Evolutionary conservation across 2,329 filamentous ascomycete species (phyloP).

Genomic region (Beauveria sp.): DNA sequence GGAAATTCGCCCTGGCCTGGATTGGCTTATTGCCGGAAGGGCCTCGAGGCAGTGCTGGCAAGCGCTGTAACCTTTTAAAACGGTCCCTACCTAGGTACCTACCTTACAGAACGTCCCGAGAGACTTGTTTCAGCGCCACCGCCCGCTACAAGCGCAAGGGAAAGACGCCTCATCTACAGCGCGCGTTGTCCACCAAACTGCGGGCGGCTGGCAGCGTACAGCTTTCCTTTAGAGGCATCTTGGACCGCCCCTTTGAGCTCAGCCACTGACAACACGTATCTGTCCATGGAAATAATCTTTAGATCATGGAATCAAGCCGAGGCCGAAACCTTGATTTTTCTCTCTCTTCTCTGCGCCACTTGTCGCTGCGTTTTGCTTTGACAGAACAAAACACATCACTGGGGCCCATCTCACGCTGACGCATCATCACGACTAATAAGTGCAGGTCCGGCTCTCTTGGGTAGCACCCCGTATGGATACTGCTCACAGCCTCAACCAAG

Average conservation of each 20-base stretch:
- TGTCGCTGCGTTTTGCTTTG: not conserved
- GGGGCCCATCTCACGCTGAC: not conserved
- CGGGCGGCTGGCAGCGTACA: not conserved
- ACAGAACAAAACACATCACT: not conserved
- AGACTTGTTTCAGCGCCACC: not conserved
- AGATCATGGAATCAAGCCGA: not conserved
- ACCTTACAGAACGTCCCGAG: not conserved
- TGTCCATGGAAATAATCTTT: not conserved
- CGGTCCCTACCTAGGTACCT: too few relatives aligned
- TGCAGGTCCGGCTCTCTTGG: not conserved
- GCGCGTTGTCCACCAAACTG: too few relatives aligned
- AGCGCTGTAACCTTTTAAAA: not conserved
- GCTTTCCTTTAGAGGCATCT: not conserved
- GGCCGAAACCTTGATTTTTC: not conserved
- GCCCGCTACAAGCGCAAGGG: too few relatives aligned
- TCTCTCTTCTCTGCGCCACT: not conserved
- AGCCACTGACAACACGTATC: not conserved
- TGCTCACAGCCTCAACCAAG: not conserved
- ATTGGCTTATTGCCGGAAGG: not conserved
- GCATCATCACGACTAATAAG: not conserved
- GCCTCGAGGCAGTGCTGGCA: not conserved
- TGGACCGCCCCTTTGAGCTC: not conserved
- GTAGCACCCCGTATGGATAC: not conserved
- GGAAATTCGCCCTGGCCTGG: not conserved
- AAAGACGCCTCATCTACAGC: too few relatives aligned